Base-by-base conservation (phyloP, 306 rosid species). In the Prunus mira region DNA sequence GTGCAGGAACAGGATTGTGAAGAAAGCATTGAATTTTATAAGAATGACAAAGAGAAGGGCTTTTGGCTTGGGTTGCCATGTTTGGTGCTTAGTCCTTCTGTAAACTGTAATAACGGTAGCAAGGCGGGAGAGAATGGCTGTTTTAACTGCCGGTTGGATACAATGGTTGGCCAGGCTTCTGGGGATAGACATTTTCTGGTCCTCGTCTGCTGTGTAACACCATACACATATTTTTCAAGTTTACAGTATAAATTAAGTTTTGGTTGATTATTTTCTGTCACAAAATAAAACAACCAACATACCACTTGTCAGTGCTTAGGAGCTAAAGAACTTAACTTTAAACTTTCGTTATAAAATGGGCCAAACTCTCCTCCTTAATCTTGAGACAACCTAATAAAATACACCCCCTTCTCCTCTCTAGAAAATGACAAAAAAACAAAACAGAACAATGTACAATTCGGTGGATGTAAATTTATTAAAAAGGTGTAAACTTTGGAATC, bases 151-250 rank as follows among this genome's bases (percentile, higher is more conserved):
- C 25, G 45, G 78, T 13, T 61, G 6, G 24, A 51, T 9, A 52
- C 2, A 6, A 28, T 38, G 17, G 71, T 14, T 45, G 79, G 62
- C 49, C 79, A 61, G 65, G 12, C 12, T 43, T 49, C 74, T 46
- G 12, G 28, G 79, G 87, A 83, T 83, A 76, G 78, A 58, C 62
- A 76, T 66, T 22, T 74, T 52, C 71, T 83, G 87, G 87, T 45
- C 57, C 84, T 75, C 55, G 50, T 72, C 41, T 52, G 20, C 65
- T 50, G 65, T 52, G 60, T 5, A 56, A 43, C 38, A 20, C 73
- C 77, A 18, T n/a, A 67, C 73, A 69, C 61, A 69, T 17, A 11
- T 45, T 45, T 43, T 67, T 25, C 20, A 67, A 13, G 56, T 24
- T 6, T 22, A 19, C 9, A 14, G 10, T 56, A 34, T 18, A n/a